These are phyloP conservation scores for Agaricus sinodeliciosus DNA, from an alignment of 768 basidiomycete species.

Conservation along the genomic window DNA sequence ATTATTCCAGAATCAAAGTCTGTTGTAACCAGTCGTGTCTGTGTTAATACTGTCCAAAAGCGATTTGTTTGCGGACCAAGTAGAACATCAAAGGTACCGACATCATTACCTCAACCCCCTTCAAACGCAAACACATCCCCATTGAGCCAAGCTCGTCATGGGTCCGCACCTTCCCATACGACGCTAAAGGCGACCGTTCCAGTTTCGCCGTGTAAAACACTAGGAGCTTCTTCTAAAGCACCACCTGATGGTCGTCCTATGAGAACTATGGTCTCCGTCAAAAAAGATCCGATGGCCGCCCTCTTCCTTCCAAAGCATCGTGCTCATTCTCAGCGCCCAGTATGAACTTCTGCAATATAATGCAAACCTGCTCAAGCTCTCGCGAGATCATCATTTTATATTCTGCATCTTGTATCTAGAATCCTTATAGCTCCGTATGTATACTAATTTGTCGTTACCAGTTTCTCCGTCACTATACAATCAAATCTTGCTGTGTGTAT, in stretches of 20 bases:
- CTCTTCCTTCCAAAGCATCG: constrained; percentile 76
- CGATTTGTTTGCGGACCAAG: constrained; percentile 22
- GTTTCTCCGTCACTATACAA: background rate
- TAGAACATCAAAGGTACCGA: constrained; percentile 13
- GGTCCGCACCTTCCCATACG: background rate
- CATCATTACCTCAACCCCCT: constrained; percentile 10
- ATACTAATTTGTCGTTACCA: background rate
- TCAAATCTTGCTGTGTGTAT: background rate
- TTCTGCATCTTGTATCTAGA: constrained; percentile 13
- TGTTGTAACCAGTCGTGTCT: constrained; percentile 34
- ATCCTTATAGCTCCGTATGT: background rate
- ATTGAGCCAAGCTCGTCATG: background rate
- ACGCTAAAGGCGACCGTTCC: background rate
- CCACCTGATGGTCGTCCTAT: constrained; percentile 23
- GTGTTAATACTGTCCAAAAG: constrained; percentile 41
- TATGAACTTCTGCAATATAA: constrained; percentile 17
- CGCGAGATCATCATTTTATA: background rate
- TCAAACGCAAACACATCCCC: constrained; percentile 5
- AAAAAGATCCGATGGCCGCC: constrained; percentile 58
- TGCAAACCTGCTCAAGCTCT: constrained; percentile 12
- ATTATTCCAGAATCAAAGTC: constrained; percentile 29
- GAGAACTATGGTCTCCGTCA: constrained; percentile 33
- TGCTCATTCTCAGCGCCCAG: constrained; percentile 47
- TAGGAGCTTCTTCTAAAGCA: constrained; percentile 14
- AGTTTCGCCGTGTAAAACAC: background rate